These are phyloP conservation scores for Cyberlindnera sargentensis DNA, from an alignment of 805 yeast species.

Conservation along the genomic window DNA sequence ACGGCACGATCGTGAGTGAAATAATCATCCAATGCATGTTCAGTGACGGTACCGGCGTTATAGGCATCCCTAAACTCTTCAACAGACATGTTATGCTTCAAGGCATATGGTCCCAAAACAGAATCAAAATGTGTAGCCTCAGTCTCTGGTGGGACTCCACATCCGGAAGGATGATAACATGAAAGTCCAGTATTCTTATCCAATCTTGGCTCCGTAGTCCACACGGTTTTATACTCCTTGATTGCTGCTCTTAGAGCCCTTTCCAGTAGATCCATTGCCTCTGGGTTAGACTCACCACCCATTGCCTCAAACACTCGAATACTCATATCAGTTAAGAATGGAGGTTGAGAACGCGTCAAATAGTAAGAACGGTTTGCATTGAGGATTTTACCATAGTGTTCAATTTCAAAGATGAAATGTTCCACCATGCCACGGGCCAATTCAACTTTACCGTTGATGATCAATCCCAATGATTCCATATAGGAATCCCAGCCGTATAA, in stretches of 20 bases:
- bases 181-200: slow-evolving; percentile 75
- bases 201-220: slow-evolving; percentile 70
- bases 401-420: slow-evolving; percentile 84
- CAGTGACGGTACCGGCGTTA: slow-evolving; percentile 56
- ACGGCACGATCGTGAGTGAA: slow-evolving; percentile 91
- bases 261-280: slow-evolving; percentile 52
- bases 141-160: slow-evolving; percentile 96
- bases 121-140: slow-evolving; percentile 82
- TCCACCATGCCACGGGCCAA: slow-evolving; percentile 87
- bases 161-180: slow-evolving; percentile 82
- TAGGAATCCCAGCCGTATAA: slow-evolving; percentile 98
- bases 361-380: slow-evolving; percentile 94
- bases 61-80: slow-evolving; percentile 65
- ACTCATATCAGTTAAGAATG: slow-evolving; percentile 92
- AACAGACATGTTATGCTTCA: slow-evolving; percentile 48
- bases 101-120: slow-evolving; percentile 59
- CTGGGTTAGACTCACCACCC: slow-evolving; percentile 38
- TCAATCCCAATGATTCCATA: slow-evolving; percentile 79
- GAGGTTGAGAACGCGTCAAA: slow-evolving; percentile 91
- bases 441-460: slow-evolving; percentile 56
- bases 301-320: slow-evolving; percentile 56
- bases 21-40: slow-evolving; percentile 82
- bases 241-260: slow-evolving; percentile 74
- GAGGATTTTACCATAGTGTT: slow-evolving; percentile 84
- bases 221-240: slow-evolving; percentile 74